Evolutionary conservation across 306 rosid species (phyloP).

Genomic region (Leucaena leucocephala): DNA sequence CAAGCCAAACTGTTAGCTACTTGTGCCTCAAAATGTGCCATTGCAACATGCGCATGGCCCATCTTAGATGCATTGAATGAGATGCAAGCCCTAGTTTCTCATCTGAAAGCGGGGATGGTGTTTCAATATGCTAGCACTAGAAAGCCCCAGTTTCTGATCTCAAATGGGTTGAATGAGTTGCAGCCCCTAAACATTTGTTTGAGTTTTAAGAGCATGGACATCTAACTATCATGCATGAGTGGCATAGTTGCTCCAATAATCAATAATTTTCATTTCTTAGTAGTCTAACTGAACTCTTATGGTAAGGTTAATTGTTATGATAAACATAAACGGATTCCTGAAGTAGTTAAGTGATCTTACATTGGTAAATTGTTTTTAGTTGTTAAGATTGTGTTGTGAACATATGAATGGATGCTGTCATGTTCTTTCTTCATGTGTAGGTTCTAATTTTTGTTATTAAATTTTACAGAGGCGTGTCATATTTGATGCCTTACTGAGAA

Average conservation of each 20-base stretch:
- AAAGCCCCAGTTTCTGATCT: not conserved
- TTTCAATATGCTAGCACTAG: not conserved
- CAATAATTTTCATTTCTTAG: conserved; percentile 4
- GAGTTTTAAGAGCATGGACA: conserved; percentile 24
- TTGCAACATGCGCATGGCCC: not conserved
- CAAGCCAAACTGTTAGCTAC: not conserved
- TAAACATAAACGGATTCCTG: conserved; percentile 7
- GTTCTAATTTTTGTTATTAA: conserved; percentile 46
- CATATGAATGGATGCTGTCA: conserved; percentile 22
- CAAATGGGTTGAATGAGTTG: not conserved
- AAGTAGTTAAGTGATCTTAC: conserved; percentile 20
- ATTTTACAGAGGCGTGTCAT: conserved; percentile 70
- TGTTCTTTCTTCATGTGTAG: conserved; percentile 38
- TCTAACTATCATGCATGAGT: conserved; percentile 10
- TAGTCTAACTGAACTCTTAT: conserved; percentile 5
- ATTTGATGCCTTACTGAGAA: conserved; percentile 65
- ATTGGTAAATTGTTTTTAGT: conserved; percentile 18
- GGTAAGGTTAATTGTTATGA: conserved; percentile 24
- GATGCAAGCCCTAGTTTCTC: conserved; percentile 16
- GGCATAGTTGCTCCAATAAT: conserved; percentile 9
- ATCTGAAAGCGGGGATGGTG: not conserved
- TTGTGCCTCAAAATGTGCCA: conserved; percentile 13
- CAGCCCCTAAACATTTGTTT: conserved; percentile 13
- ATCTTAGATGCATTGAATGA: conserved; percentile 13
- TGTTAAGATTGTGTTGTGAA: conserved; percentile 20